Percentiles rank a stretch among this genome's conserved stretches.
phyloP scores from a whole-genome alignment of 1,284 basidiomycete genomes.

The Meira nashicola region DNA sequence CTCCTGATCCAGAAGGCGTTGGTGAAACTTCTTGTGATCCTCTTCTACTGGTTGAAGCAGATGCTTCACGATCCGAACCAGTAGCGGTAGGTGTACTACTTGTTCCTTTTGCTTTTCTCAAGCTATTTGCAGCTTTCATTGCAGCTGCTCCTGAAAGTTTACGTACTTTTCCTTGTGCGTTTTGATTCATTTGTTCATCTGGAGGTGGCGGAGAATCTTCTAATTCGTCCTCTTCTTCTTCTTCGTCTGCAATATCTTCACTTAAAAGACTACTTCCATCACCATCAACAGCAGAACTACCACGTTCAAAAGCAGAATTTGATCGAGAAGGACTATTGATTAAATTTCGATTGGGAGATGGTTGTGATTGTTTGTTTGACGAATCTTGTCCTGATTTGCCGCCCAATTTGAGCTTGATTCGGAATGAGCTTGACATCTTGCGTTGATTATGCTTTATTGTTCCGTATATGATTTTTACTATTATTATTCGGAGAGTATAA shows the following conservation, averaged over 20 bases:
- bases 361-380: not conserved
- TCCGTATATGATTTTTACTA: no score
- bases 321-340: not conserved
- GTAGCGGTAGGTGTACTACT: not conserved
- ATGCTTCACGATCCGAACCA: no score
- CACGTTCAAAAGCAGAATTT: not conserved
- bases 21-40: no score
- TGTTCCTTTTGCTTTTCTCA: not conserved
- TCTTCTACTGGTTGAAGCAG: no score
- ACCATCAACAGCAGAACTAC: conserved; percentile 4
- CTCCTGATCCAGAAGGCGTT: no score
- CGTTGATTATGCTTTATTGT: not conserved
- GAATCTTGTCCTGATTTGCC: not conserved
- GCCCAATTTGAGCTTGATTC: conserved; percentile 9
- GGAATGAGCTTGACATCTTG: conserved; percentile 8
- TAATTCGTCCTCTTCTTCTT: conserved; percentile 6
- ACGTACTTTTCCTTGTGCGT: not conserved
- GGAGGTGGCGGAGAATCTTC: conserved; percentile 9
- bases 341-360: not conserved
- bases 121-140: not conserved
- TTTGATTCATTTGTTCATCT: no score
- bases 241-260: conserved; percentile 2
- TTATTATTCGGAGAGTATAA: no score
- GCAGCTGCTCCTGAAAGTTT: not conserved
- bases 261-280: not conserved